Percentiles rank a stretch among this genome's conserved stretches.
phyloP scores from a whole-genome alignment of 129 eudicot genomes.

The Flaveria robusta region DNA sequence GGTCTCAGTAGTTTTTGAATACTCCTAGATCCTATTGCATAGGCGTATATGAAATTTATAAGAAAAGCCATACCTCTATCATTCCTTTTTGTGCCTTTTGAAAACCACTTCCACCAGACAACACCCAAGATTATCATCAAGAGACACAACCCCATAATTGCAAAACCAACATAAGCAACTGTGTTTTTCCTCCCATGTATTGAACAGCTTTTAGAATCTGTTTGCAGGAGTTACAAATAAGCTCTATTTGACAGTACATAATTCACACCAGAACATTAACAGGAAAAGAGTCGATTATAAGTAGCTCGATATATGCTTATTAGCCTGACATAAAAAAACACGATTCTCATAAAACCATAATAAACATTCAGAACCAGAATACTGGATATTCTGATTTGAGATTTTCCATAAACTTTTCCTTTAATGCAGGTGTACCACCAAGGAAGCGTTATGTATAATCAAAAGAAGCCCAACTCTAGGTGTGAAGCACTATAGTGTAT shows the following conservation, averaged over 20 bases:
- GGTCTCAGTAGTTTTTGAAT: not conserved
- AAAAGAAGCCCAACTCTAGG: not conserved
- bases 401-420: too few relatives aligned
- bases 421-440: too few relatives aligned
- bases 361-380: too few relatives aligned
- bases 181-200: slow-evolving; percentile 22
- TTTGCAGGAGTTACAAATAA: not conserved
- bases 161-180: slow-evolving; percentile 36
- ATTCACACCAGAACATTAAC: not conserved
- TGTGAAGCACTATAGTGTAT: not conserved
- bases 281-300: not conserved
- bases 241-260: not conserved
- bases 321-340: too few relatives aligned
- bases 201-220: slow-evolving; percentile 27
- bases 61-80: slow-evolving; percentile 27
- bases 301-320: too few relatives aligned
- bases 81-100: not conserved
- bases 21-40: not conserved
- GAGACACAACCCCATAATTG: slow-evolving; percentile 32
- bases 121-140: slow-evolving; percentile 28
- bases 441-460: too few relatives aligned
- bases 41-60: not conserved
- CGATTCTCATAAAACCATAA: too few relatives aligned
- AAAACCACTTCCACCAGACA: slow-evolving; percentile 42
- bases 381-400: too few relatives aligned